A percentile compares a stretch with the other conserved stretches of the same genome.
These are phyloP conservation scores for Ustilago hordei DNA, from an alignment of 1,284 basidiomycete genomes.

Conservation along the genomic window DNA sequence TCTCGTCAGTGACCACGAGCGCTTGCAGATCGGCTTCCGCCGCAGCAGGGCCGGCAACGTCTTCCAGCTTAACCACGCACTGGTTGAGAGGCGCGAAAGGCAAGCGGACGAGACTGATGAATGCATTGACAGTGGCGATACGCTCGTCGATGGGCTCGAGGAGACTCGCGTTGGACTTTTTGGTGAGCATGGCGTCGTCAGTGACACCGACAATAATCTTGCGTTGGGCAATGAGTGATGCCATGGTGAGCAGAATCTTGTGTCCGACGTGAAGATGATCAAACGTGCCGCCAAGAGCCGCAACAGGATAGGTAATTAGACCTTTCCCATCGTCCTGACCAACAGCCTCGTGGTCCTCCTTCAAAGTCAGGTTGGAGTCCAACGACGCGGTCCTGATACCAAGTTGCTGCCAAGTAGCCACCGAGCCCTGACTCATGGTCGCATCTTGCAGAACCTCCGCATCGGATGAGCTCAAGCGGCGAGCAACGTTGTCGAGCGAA, in stretches of 20 bases:
- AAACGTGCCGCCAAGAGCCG: slow-evolving; percentile 82
- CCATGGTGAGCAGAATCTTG: slow-evolving; percentile 94
- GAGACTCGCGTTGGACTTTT: slow-evolving; percentile 79
- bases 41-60: slow-evolving; percentile 66
- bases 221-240: slow-evolving; percentile 80
- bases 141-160: slow-evolving; percentile 77
- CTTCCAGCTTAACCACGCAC: slow-evolving; percentile 58
- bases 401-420: slow-evolving; percentile 19
- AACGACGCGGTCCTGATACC: not conserved
- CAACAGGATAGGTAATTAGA: slow-evolving; percentile 33
- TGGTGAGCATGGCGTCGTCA: slow-evolving; percentile 81
- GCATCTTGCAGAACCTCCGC: slow-evolving; percentile 27
- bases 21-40: slow-evolving; percentile 58
- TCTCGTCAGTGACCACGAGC: slow-evolving; percentile 66
- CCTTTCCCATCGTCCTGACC: slow-evolving; percentile 42
- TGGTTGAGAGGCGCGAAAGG: slow-evolving; percentile 39
- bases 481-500: slow-evolving; percentile 9
- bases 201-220: slow-evolving; percentile 88
- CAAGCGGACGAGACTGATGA: slow-evolving; percentile 51
- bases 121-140: slow-evolving; percentile 56
- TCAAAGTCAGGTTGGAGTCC: slow-evolving; percentile 13
- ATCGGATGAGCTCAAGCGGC: not conserved
- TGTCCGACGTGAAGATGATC: slow-evolving; percentile 98
- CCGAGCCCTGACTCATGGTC: not conserved
- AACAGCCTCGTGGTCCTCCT: slow-evolving; percentile 9